Evolutionary conservation across 352 stramenopile genomes (phyloP).

Genomic region (Pilasporangium apinafurcum): DNA sequence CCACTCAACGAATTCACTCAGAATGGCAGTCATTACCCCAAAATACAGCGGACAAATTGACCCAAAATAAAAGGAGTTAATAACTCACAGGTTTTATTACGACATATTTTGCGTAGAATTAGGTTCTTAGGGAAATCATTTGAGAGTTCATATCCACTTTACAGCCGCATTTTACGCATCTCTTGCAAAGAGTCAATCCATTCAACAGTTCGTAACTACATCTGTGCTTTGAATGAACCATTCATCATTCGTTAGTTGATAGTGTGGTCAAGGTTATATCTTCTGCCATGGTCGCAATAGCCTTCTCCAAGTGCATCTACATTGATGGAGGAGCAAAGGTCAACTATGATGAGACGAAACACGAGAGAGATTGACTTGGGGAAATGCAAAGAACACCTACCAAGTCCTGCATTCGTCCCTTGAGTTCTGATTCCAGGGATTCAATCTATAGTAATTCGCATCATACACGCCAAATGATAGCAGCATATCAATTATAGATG

Average conservation of each 20-base stretch:
- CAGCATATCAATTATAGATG: neutral
- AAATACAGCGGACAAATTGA: neutral
- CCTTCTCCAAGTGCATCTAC: slow-evolving; percentile 2
- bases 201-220: too few relatives aligned
- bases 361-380: neutral
- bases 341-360: neutral
- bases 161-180: too few relatives aligned
- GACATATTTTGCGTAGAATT: too few relatives aligned
- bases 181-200: too few relatives aligned
- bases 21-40: neutral
- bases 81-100: neutral
- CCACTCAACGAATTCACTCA: too few relatives aligned
- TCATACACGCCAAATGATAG: neutral
- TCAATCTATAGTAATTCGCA: slow-evolving; percentile 11
- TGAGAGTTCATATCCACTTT: too few relatives aligned
- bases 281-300: too few relatives aligned
- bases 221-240: too few relatives aligned
- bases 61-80: neutral
- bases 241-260: too few relatives aligned
- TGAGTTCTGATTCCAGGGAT: slow-evolving; percentile 20
- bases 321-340: neutral
- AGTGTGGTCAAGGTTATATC: too few relatives aligned
- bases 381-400: slow-evolving; percentile 6
- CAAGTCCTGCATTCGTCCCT: slow-evolving; percentile 27
- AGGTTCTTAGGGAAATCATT: too few relatives aligned